Evolutionary conservation across 1,284 basidiomycete species (phyloP), one percentile per base, ranked within the genome.

Genomic region (Ustilago cynodontis): DNA sequence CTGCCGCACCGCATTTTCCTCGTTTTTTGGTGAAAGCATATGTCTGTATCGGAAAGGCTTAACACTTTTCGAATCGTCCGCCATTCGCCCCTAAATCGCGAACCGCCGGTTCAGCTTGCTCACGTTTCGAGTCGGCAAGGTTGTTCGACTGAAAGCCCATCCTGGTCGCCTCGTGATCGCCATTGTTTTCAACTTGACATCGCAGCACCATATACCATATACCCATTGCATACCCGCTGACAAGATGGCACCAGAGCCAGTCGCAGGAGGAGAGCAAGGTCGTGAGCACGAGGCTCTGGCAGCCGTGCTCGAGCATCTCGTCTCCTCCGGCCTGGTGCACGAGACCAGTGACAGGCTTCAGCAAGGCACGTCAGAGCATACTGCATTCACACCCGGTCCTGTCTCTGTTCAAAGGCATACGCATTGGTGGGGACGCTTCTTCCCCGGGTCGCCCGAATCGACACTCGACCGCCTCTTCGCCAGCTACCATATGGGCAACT

Each of bases 401-500:
- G 26, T 65, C 3, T 74, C 78, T 2, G 65, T 58, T 24, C 58
- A 65, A 24, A 51, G 60, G 58, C 50, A 71, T 47, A 43, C 53
- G 41, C 52, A 58, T 26, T 80, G 78, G 78, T 80, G 71, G 65
- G 28, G 61, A 20, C 53, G 64, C 20, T 80, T 80, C 69, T 80
- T 78, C 59, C 78, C 75, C 0, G 63, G 54, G 29, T 53, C 28
- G 24, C 59, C 72, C 33, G 66, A 74, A 4, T 66, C 65, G 28
- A 59, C 68, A 7, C 55, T 82, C 37, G 76, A 82, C 22, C 59
- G 67, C 5, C 76, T 81, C 22, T 82, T 82, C 43, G 80, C 72
- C 14, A 62, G 47, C 28, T 50, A 74, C 16, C 72, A 82, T 31
- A 68, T 82, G 67, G 81, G 81, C 58, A 82, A 82, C 64, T 82